phyloP scores from a whole-genome alignment of 495 filamentous ascomycete species.

The Cairneyella variabilis region DNA sequence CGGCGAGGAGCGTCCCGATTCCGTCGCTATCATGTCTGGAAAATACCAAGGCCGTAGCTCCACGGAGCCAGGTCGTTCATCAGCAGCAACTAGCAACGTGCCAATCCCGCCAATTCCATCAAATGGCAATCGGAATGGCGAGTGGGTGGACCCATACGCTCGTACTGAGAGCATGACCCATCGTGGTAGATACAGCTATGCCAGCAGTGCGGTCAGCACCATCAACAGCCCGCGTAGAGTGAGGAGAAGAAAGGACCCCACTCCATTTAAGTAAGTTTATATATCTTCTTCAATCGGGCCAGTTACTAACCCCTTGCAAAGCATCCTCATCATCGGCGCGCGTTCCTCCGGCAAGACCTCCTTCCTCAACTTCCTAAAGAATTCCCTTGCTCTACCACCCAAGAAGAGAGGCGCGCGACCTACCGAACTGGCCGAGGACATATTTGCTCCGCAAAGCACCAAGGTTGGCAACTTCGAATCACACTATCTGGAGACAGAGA shows the following conservation, averaged over 20 bases:
- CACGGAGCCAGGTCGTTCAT: constrained; percentile 20
- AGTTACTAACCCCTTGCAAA: constrained; percentile 34
- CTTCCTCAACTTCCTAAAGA: constrained; percentile 93
- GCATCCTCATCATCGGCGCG: constrained; percentile 86
- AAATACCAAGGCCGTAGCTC: constrained; percentile 26
- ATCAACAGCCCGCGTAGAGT: constrained; percentile 93
- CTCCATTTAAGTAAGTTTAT: constrained; percentile 90
- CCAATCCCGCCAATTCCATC: constrained; percentile 47
- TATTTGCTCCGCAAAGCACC: constrained; percentile 44
- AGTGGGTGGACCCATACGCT: constrained; percentile 69
- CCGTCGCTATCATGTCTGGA: constrained; percentile 57
- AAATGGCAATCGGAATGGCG: constrained; percentile 36
- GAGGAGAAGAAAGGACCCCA: constrained; percentile 92
- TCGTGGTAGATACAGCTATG: constrained; percentile 94
- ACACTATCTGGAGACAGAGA: constrained; percentile 90
- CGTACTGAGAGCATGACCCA: constrained; percentile 93
- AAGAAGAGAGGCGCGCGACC: constrained; percentile 62
- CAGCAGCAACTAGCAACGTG: constrained; percentile 13
- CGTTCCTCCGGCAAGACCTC: constrained; percentile 91
- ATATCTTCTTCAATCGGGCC: neutral
- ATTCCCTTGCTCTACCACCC: constrained; percentile 70
- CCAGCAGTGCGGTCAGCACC: constrained; percentile 84
- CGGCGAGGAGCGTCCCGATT: constrained; percentile 65
- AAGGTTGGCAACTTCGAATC: constrained; percentile 65
- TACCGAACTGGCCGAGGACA: constrained; percentile 45